Evolutionary conservation across 2,329 filamentous ascomycete species (phyloP).

Genomic region (Pseudogymnoascus sp.): DNA sequence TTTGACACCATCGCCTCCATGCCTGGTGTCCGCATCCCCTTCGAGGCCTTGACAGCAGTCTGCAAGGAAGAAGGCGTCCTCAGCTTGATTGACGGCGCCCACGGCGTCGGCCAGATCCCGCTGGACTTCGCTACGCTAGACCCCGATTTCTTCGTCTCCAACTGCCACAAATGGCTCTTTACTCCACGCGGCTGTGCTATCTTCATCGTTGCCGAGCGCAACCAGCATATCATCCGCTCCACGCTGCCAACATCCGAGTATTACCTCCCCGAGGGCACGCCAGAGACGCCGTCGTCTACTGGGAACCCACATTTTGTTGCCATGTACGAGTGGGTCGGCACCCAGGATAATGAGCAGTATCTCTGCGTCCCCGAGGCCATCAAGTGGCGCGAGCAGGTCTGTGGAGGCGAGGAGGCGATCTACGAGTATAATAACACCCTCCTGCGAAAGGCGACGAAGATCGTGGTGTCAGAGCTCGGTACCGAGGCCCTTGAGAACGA

Average conservation of each 20-base stretch:
- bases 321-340: conserved; percentile 72
- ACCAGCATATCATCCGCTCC: conserved; percentile 68
- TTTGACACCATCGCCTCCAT: conserved; percentile 77
- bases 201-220: conserved; percentile 68
- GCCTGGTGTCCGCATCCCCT: conserved; percentile 75
- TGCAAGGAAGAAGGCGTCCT: conserved; percentile 63
- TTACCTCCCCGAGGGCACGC: conserved; percentile 45
- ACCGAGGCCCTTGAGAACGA: conserved; percentile 67
- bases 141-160: conserved; percentile 80
- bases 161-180: conserved; percentile 88
- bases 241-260: conserved; percentile 77
- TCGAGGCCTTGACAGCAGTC: conserved; percentile 54
- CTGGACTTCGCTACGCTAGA: conserved; percentile 60
- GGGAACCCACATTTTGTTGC: conserved; percentile 52
- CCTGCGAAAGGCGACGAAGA: conserved; percentile 55
- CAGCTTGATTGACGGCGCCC: conserved; percentile 76
- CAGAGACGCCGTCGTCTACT: conserved; percentile 29
- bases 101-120: conserved; percentile 72
- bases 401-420: conserved; percentile 69
- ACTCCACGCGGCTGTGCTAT: conserved; percentile 73
- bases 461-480: conserved; percentile 55
- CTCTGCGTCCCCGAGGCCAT: conserved; percentile 66
- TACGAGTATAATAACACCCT: conserved; percentile 55
- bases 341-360: conserved; percentile 65
- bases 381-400: conserved; percentile 58